Base-by-base conservation (phyloP, 2,329 filamentous ascomycete genomes). In the Pestalotiopsis sp. region DNA sequence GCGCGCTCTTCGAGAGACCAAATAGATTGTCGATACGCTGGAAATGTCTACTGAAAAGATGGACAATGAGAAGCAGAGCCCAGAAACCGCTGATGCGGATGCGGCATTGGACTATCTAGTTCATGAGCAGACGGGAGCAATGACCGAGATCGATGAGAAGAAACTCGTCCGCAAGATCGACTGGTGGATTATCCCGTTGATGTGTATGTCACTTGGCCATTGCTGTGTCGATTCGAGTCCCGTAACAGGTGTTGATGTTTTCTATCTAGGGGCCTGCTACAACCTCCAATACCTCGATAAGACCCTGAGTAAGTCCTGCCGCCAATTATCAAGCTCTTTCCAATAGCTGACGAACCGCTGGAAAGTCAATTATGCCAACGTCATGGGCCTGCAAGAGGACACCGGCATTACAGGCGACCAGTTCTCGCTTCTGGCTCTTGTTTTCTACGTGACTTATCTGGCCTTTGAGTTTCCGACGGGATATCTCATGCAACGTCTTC, bases 401-500 rank as follows among this genome's bases (percentile, higher is more conserved):
- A 77, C 76, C 4, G 57, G 66, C 23, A 78, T 79, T 60, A 73
- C 68, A 1, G 71, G 72, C 20, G 73, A 75, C 65, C 75, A 78
- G 52, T 79, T 75, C 67, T 74, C 74, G 14, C 72, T 75, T n/a
- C 68, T 79, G 27, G 77, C 75, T 23, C 73, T 75, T 13, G 71
- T 78, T n/a, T 79, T 78, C 70, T 78, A 78, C 68, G 74, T 78
- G 20, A 77, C 75, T 4, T 78, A 77, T 62, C 73, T 78, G 4
- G 76, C 72, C 17, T 76, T 75, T 56, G 76, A 78, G 68, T 74
- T 78, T 67, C 76, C 78, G 14, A 78, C 76, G 1, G 84, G 80
- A 6, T 86, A 83, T 70, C 78, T 84, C 9, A 86, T 88, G 81
- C 86, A 88, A 72, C 80, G 83, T 7, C 76, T 88, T 0, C 86